Conservation (phyloP, 805 yeast species). For the Monosporozyma unispora region DNA sequence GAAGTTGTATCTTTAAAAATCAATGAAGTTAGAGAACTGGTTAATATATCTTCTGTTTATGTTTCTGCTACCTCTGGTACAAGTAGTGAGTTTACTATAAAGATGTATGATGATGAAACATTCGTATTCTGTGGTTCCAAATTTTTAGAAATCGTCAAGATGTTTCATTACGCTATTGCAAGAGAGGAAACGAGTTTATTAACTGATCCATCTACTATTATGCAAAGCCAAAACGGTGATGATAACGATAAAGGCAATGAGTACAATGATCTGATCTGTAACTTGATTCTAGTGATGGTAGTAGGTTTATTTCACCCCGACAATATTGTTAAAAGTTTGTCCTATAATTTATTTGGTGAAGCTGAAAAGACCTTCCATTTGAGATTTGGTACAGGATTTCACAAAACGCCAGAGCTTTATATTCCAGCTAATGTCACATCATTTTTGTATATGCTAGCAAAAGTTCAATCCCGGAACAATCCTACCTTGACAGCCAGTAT, state of each 20-base stretch:
- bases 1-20: slow-evolving; percentile 31
- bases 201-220: slow-evolving; percentile 7
- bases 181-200: slow-evolving; percentile 35
- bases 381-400: slow-evolving; percentile 48
- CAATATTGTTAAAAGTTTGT: slow-evolving; percentile 50
- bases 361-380: slow-evolving; percentile 51
- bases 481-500: slow-evolving; percentile 58
- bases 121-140: slow-evolving; percentile 41
- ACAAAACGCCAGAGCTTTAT: slow-evolving; percentile 48
- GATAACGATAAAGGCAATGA: slow-evolving; percentile 9
- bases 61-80: slow-evolving; percentile 39
- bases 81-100: slow-evolving; percentile 42
- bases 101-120: slow-evolving; percentile 28
- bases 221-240: neutral
- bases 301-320: slow-evolving; percentile 58
- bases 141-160: slow-evolving; percentile 57
- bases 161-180: slow-evolving; percentile 58
- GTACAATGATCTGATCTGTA: slow-evolving; percentile 43
- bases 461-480: slow-evolving; percentile 43
- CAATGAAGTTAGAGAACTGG: slow-evolving; percentile 38
- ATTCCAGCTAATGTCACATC: slow-evolving; percentile 61
- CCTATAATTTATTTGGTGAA: slow-evolving; percentile 55
- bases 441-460: slow-evolving; percentile 49
- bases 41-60: slow-evolving; percentile 33
- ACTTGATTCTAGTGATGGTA: slow-evolving; percentile 53